Evolutionary conservation across 2,329 filamentous ascomycete species (phyloP), one percentile per base, ranked within the genome.

Genomic region (Aspergillus caelatus): DNA sequence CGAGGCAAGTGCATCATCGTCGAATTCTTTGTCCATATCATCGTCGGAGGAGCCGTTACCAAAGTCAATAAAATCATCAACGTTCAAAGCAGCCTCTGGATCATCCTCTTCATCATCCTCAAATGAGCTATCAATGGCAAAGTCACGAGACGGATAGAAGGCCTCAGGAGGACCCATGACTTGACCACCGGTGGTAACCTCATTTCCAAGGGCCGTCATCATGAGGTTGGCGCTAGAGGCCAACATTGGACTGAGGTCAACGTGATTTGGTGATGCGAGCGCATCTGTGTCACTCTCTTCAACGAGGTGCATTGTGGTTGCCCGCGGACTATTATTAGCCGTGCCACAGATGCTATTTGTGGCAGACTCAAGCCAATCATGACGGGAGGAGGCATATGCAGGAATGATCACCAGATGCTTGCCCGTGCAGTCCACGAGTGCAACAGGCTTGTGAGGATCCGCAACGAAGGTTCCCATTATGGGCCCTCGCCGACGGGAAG

Each of bases 31-130:
- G 26, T 68, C 88, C 86, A 66, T 87, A 81, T 91, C 89, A 12
- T 86, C 86, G 7, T 86, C 87, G 0, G 85, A 85, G 5, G 84
- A 83, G 23, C 81, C 82, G 23, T 86, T 84, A 21, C 87, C 85
- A 74, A 91, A 90, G 58, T 88, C 85, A 68, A 94, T 87, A 65
- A 94, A 91, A 72, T 94, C 90, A 58, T 90, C 87, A 12, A 93
- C 83, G 65, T 89, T 86, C 62, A 81, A 77, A 19, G 91, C 79
- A 60, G 83, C 83, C 70, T 86, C 83, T 67, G 91, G 89, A 30
- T 85, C 88, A 26, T 91, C 88, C 55, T 90, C 89, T 23, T 85
- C 84, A 19, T 88, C 86, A 28, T 85, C 82, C 52, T 87, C 84
- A 80, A 85, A 69, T 79, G 85, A 84, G 59, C 85, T 84, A 65